Percentiles rank a stretch among this genome's conserved stretches.
Conservation (phyloP, 352 stramenopile genomes). For the Pythium angustatum region DNA sequence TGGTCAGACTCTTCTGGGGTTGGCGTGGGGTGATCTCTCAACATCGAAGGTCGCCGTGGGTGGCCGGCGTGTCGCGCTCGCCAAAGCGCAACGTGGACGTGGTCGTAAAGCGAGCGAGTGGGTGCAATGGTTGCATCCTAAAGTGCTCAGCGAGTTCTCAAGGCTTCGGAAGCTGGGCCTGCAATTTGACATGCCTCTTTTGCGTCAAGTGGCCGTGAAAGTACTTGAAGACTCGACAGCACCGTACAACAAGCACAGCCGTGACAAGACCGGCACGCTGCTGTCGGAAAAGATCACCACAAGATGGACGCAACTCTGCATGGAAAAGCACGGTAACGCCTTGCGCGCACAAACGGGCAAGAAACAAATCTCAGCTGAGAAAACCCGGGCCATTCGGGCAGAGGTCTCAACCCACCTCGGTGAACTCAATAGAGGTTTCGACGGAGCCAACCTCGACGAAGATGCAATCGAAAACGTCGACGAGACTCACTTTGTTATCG, state of each 20-base stretch:
- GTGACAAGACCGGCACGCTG: too few relatives aligned
- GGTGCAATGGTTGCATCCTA: too few relatives aligned
- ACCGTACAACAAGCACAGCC: slow-evolving; percentile 9
- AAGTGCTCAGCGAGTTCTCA: too few relatives aligned
- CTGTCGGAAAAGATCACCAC: slow-evolving; percentile 1
- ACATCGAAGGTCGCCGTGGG: too few relatives aligned
- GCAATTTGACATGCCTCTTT: too few relatives aligned
- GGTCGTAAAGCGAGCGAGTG: too few relatives aligned
- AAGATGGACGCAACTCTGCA: slow-evolving; percentile 14
- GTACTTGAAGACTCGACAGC: background rate
- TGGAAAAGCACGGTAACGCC: slow-evolving; percentile 22
- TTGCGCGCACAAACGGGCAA: slow-evolving; percentile 17
- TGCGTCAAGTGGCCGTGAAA: background rate
- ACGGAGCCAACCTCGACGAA: slow-evolving; percentile 18
- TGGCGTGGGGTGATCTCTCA: too few relatives aligned
- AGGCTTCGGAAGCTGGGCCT: too few relatives aligned
- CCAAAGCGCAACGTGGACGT: too few relatives aligned
- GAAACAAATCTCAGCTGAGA: slow-evolving; percentile 17
- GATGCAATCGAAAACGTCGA: slow-evolving; percentile 31
- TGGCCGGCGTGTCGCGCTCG: too few relatives aligned
- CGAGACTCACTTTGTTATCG: slow-evolving; percentile 30
- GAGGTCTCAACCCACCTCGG: slow-evolving; percentile 13
- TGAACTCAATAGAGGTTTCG: background rate
- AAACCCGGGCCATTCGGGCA: slow-evolving; percentile 4
- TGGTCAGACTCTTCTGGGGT: too few relatives aligned